These are phyloP conservation scores for Penicillium soppii DNA, from an alignment of 495 filamentous ascomycete species.

Conservation along the genomic window DNA sequence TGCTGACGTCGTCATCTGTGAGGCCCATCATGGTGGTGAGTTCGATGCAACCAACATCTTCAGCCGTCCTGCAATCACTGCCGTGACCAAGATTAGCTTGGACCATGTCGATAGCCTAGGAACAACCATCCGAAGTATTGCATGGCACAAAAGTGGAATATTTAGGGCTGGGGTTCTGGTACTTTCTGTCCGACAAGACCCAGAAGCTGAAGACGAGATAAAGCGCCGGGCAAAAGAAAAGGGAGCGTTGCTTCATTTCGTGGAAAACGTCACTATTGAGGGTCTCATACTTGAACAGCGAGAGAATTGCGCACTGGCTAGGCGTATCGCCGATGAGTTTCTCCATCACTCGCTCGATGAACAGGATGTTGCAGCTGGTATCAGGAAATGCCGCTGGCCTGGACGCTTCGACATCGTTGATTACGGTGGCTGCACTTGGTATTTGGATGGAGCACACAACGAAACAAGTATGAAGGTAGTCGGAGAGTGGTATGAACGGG, in stretches of 20 bases:
- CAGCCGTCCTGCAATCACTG: constrained; percentile 60
- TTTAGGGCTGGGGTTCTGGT: constrained; percentile 67
- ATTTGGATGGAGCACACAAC: constrained; percentile 52
- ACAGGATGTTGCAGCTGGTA: constrained; percentile 29
- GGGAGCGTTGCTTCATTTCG: no score
- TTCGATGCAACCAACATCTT: constrained; percentile 84
- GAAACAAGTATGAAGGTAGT: constrained; percentile 40
- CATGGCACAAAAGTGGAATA: constrained; percentile 89
- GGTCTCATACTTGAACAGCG: constrained; percentile 31
- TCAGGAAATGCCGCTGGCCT: constrained; percentile 39
- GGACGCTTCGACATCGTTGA: constrained; percentile 46
- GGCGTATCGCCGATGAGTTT: constrained; percentile 27
- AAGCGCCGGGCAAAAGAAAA: constrained; percentile 10
- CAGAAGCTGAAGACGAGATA: constrained; percentile 54
- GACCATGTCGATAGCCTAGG: constrained; percentile 77
- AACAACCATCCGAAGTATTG: constrained; percentile 72
- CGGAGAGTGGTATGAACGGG: constrained; percentile 40
- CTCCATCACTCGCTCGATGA: constrained; percentile 16
- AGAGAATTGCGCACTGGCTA: constrained; percentile 40
- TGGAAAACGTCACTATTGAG: constrained; percentile 11
- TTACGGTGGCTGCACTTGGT: constrained; percentile 34
- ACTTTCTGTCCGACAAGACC: constrained; percentile 65
- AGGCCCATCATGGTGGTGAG: constrained; percentile 83
- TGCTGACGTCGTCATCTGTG: constrained; percentile 71
- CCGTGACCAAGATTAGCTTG: constrained; percentile 73